Evolutionary conservation across 352 stramenopile genomes (phyloP), one percentile per base, ranked within the genome.

Genomic region (Phytophthora pinifolia): DNA sequence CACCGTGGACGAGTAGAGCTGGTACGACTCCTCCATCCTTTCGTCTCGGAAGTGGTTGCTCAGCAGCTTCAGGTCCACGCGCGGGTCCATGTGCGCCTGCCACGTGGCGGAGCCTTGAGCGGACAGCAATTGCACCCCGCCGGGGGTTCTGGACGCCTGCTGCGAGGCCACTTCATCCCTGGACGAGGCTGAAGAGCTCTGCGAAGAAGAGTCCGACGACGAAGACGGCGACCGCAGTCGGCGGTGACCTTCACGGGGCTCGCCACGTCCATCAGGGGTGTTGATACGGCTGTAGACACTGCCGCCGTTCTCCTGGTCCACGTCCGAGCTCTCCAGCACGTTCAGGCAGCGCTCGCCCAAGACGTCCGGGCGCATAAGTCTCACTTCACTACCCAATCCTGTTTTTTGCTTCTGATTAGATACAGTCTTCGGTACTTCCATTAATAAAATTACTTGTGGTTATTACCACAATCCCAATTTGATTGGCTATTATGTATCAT

Each of bases 21-120:
- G 83, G 51, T 90, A 93, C 37, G 80, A 89, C 42, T 89, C 75
- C 60, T 93, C 83, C 35, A 86, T 62, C 14, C 77, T 65, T 29
- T 79, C 64, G 60, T 91, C 79, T 25, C 70, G 75, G 51, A 93
- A 93, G 44, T 76, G 64, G 55, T 93, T 91, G 43, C 73, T 87
- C 18, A 83, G 39, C 14, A 73, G 60, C 15, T 78, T 71, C 32
- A 90, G 57, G 34, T 88, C 75, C 9, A 74, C 62, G 4, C 65
- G 54, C 44, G 74, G 79, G 47, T 87, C 70, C 62, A 87, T 74
- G 15, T 80, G 74, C 17, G 70, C 58, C 44, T 75, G 74, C 71
- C 70, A 83, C 3, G 57, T 67, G 9, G 65, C 44, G 6, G 70
- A 84, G 1, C 62, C 70, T 54, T 71, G 67, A 13, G 67, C 63